A percentile compares a stretch with the other conserved stretches of the same genome.
Evolutionary conservation across 257 asterid species (phyloP).

Genomic region (Gentiana macrophylla): DNA sequence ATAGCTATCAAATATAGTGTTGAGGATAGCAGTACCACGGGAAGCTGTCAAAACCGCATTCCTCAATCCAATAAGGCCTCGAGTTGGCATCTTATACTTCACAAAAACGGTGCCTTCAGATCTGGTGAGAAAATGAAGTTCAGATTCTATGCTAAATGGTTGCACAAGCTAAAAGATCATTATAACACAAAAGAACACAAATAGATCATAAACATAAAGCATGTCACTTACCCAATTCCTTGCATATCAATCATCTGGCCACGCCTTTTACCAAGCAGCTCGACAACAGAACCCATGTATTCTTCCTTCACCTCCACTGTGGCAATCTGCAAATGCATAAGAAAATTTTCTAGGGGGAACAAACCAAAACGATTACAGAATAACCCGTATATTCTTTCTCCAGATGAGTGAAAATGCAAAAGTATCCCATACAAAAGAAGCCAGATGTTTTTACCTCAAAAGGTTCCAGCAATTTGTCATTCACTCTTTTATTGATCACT

Average conservation of each 20-base stretch:
- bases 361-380: conserved; percentile 28
- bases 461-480: conserved; percentile 84
- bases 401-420: conserved; percentile 12
- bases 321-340: conserved; percentile 19
- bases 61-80: conserved; percentile 91
- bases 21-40: conserved; percentile 92
- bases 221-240: conserved; percentile 57
- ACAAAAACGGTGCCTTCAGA: conserved; percentile 69
- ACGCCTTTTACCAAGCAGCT: conserved; percentile 95
- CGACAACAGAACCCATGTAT: conserved; percentile 84
- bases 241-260: conserved; percentile 95
- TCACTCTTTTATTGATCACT: conserved; percentile 70
- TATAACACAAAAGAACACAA: too few relatives aligned
- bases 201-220: not conserved
- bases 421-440: not conserved
- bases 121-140: conserved; percentile 23
- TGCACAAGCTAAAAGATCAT: not conserved
- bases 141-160: conserved; percentile 9
- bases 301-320: conserved; percentile 93
- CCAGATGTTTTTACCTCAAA: conserved; percentile 49
- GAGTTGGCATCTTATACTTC: conserved; percentile 86
- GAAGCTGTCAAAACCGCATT: conserved; percentile 87
- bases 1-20: conserved; percentile 81
- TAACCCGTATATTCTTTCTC: conserved; percentile 78
- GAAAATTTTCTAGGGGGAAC: conserved; percentile 13